Percentiles rank a stretch among this genome's conserved stretches.
Conservation (phyloP, 2,329 filamentous ascomycete genomes). For the Penicillium sp. region DNA sequence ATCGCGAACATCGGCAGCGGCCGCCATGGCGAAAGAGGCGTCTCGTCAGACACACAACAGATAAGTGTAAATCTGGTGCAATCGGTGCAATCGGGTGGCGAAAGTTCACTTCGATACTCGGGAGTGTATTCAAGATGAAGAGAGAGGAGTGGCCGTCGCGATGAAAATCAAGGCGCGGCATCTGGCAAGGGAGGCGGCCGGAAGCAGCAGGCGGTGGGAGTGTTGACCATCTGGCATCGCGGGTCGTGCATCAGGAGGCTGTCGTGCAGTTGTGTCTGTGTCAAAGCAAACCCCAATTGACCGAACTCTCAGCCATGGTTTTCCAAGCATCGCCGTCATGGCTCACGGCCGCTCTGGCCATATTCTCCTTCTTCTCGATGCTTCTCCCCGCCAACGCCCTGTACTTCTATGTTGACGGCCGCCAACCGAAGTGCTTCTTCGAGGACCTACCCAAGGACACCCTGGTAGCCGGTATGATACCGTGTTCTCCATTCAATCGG, state of each 20-base stretch:
- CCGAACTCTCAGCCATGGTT: conserved; percentile 35
- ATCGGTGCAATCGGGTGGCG: not conserved
- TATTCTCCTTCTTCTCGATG: conserved; percentile 67
- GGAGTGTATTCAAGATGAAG: conserved; percentile 2
- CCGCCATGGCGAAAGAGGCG: conserved; percentile 59
- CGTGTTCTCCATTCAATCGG: too few species aligned
- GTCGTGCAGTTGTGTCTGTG: too few species aligned
- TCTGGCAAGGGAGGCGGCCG: conserved; percentile 29
- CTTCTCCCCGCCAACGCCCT: conserved; percentile 74
- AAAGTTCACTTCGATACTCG: not conserved
- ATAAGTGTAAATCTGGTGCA: not conserved
- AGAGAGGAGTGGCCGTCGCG: conserved; percentile 3
- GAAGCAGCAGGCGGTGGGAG: conserved; percentile 29
- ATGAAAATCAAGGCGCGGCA: conserved; percentile 25
- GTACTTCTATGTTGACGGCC: conserved; percentile 93
- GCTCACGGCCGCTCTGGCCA: conserved; percentile 56
- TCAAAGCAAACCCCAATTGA: conserved; percentile 15
- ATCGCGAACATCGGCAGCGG: conserved; percentile 81
- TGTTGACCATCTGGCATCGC: conserved; percentile 5
- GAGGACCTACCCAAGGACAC: conserved; percentile 98
- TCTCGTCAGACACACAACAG: conserved; percentile 6
- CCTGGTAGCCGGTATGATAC: conserved; percentile 76
- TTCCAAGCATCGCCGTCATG: conserved; percentile 42
- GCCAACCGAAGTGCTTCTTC: conserved; percentile 90
- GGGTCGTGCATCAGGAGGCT: conserved; percentile 19